phyloP scores from a whole-genome alignment of 345 rosid genomes.

The Microcos paniculata region DNA sequence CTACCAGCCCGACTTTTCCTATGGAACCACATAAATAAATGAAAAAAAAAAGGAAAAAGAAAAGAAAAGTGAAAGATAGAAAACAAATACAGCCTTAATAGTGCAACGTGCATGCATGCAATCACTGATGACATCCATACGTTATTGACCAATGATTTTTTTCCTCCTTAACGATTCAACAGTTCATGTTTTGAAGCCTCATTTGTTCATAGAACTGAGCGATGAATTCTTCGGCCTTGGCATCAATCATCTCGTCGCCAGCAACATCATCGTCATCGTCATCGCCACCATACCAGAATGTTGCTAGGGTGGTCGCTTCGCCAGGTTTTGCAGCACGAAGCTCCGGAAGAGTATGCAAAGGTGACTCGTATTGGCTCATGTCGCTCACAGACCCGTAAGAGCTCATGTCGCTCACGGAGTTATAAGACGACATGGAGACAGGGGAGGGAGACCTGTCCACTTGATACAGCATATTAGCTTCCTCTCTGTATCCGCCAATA shows the following conservation, averaged over 20 bases:
- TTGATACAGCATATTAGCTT: constrained; percentile 26
- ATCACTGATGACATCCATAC: neutral
- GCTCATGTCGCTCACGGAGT: constrained; percentile 1
- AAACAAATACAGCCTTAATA: neutral
- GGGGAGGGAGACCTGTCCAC: neutral
- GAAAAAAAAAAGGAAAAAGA: neutral
- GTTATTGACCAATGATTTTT: neutral
- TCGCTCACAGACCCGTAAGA: constrained; percentile 9
- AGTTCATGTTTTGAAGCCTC: constrained; percentile 39
- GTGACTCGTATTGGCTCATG: constrained; percentile 50
- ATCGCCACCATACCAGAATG: neutral
- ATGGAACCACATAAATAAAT: neutral
- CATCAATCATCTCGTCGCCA: constrained; percentile 67
- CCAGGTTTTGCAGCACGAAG: constrained; percentile 21
- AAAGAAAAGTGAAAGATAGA: neutral
- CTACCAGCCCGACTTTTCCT: neutral
- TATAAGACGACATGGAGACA: constrained; percentile 10
- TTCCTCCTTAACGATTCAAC: neutral
- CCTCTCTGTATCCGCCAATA: constrained; percentile 21
- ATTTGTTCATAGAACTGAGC: constrained; percentile 56
- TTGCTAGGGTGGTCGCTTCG: constrained; percentile 12
- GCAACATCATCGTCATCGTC: constrained; percentile 22
- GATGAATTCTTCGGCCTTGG: constrained; percentile 74
- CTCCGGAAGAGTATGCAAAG: constrained; percentile 36
- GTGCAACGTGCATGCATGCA: constrained; percentile 3